Evolutionary conservation across 2,329 filamentous ascomycete species (phyloP).

Genomic region (Hypoxylon sp.): DNA sequence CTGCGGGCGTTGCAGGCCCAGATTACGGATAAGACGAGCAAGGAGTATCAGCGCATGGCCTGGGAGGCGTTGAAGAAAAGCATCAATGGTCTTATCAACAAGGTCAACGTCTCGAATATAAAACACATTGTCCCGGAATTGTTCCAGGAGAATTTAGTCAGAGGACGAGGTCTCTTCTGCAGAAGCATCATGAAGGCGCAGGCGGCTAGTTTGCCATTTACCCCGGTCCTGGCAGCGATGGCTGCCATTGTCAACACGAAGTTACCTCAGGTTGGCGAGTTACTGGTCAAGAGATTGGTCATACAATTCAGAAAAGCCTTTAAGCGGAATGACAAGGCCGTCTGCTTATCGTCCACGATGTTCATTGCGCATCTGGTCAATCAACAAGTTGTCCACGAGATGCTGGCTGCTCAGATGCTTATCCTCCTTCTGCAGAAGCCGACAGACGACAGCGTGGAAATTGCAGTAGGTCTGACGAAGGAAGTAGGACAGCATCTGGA

Average conservation of each 20-base stretch:
- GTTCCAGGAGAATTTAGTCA: conserved; percentile 93
- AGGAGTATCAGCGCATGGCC: conserved; percentile 98
- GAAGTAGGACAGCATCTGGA: conserved; percentile 96
- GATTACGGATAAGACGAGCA: conserved; percentile 95
- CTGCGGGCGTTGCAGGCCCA: conserved; percentile 93
- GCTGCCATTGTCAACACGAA: conserved; percentile 98
- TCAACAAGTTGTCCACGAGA: conserved; percentile 94
- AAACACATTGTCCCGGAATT: conserved; percentile 97
- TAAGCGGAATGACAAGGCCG: conserved; percentile 95
- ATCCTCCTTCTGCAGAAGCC: conserved; percentile 94
- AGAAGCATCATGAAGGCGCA: conserved; percentile 99
- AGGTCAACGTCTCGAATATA: conserved; percentile 98
- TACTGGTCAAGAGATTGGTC: conserved; percentile 86
- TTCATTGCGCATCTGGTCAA: conserved; percentile 97
- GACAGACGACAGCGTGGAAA: conserved; percentile 97
- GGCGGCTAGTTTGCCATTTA: conserved; percentile 94
- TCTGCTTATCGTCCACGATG: conserved; percentile 91
- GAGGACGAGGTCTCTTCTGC: conserved; percentile 93
- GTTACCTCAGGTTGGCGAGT: conserved; percentile 91
- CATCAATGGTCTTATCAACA: conserved; percentile 99
- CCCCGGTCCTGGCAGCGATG: conserved; percentile 96
- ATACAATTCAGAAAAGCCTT: conserved; percentile 97
- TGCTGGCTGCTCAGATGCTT: conserved; percentile 92
- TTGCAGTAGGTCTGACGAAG: conserved; percentile 91
- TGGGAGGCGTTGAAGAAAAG: conserved; percentile 99